Evolutionary conservation across 2,329 filamentous ascomycete species (phyloP).

Genomic region (Exophiala xenobiotica): DNA sequence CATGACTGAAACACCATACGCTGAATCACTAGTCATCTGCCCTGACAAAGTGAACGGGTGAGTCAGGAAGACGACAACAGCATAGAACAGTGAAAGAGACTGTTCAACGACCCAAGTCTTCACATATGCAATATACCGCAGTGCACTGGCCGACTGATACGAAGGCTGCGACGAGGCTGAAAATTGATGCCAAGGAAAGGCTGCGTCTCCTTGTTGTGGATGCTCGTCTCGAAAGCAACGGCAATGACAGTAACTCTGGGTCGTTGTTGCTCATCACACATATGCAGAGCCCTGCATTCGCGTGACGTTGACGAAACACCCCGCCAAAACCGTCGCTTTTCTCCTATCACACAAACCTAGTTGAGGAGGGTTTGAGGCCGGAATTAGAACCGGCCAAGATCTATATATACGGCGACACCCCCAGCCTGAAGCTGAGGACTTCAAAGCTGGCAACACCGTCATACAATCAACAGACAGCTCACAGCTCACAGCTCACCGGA

Average conservation of each 20-base stretch:
- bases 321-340: constrained; percentile 19
- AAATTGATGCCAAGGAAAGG: constrained; percentile 19
- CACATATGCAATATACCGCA: too few species aligned
- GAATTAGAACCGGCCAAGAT: constrained; percentile 29
- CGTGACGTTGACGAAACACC: background rate
- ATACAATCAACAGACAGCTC: background rate
- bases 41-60: too few species aligned
- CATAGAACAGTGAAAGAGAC: too few species aligned
- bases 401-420: constrained; percentile 23
- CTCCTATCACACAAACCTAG: constrained; percentile 26
- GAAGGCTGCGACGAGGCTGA: too few species aligned
- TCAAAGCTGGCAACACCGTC: background rate
- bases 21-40: too few species aligned
- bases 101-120: too few species aligned
- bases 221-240: background rate
- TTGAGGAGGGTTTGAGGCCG: constrained; percentile 23
- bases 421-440: background rate
- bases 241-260: too few species aligned
- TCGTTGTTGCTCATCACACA: too few species aligned
- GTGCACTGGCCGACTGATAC: too few species aligned
- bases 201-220: background rate
- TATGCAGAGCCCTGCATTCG: too few species aligned
- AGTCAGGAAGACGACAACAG: too few species aligned
- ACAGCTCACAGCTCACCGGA: background rate
- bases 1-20: background rate